A percentile compares a stretch with the other conserved stretches of the same genome.
Conservation (phyloP, 331 rosid genomes). For the Spiraea crenata region DNA sequence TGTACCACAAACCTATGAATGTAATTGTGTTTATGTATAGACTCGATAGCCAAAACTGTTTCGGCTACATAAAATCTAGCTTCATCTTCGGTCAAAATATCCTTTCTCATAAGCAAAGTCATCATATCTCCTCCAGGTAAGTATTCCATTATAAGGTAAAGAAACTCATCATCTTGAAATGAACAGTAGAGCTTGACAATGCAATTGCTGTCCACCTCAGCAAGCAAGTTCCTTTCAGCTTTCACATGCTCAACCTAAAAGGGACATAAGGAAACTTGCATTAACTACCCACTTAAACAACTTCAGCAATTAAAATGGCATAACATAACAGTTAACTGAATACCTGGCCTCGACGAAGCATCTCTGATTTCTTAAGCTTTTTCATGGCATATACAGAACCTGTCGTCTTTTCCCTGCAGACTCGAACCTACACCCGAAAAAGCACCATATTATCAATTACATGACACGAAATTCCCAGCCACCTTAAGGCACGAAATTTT, state of each 20-base stretch:
- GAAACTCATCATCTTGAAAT: slow-evolving; percentile 87
- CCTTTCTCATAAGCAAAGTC: slow-evolving; percentile 98
- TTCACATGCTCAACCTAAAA: slow-evolving; percentile 91
- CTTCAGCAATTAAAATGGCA: slow-evolving; percentile 17
- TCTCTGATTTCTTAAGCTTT: slow-evolving; percentile 94
- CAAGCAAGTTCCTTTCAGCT: slow-evolving; percentile 97
- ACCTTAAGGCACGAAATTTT: neutral
- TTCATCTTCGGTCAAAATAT: slow-evolving; percentile 86
- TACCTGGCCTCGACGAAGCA: slow-evolving; percentile 99
- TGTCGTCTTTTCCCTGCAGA: slow-evolving; percentile 83
- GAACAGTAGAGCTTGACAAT: slow-evolving; percentile 94
- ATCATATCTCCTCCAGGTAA: slow-evolving; percentile 99
- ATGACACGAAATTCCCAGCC: neutral
- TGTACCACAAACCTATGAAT: slow-evolving; percentile 67
- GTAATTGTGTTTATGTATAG: slow-evolving; percentile 91
- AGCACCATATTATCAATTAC: slow-evolving; percentile 28
- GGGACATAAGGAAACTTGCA: slow-evolving; percentile 14
- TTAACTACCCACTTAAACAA: slow-evolving; percentile 16
- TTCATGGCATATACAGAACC: slow-evolving; percentile 94
- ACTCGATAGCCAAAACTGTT: slow-evolving; percentile 86
- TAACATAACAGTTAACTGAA: slow-evolving; percentile 24
- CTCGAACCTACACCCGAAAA: slow-evolving; percentile 67
- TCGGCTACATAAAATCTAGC: slow-evolving; percentile 92
- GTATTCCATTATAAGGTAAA: slow-evolving; percentile 97
- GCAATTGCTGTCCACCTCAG: slow-evolving; percentile 98